A percentile compares a stretch with the other conserved stretches of the same genome.
Conservation (phyloP, 2,329 filamentous ascomycete species). For the Aotearoamyces nothofagi region DNA sequence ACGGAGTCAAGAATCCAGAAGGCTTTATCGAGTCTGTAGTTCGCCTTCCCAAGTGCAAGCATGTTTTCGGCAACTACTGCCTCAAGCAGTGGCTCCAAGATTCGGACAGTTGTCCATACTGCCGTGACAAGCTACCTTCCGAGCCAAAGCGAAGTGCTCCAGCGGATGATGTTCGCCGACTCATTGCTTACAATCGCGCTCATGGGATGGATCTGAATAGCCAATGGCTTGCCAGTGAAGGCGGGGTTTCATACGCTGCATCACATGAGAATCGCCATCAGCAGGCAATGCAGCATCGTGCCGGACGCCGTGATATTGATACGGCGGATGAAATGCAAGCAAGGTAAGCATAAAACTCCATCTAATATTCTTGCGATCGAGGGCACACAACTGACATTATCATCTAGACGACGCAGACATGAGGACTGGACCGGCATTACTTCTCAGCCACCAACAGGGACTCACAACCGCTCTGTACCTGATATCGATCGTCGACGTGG, state of each 20-base stretch:
- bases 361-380: too few species aligned
- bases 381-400: not conserved
- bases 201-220: too few species aligned
- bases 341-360: not conserved
- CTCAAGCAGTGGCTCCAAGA: slow-evolving; percentile 52
- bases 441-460: not conserved
- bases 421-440: not conserved
- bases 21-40: slow-evolving; percentile 40
- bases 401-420: not conserved
- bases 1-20: slow-evolving; percentile 39
- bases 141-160: slow-evolving; percentile 19
- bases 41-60: slow-evolving; percentile 44
- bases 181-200: not conserved
- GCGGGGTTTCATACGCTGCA: too few species aligned
- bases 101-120: slow-evolving; percentile 48
- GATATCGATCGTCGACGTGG: not conserved
- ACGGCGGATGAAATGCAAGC: not conserved
- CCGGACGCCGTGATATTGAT: not conserved
- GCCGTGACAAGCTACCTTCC: slow-evolving; percentile 42
- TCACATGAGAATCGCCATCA: too few species aligned
- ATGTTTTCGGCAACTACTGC: slow-evolving; percentile 48
- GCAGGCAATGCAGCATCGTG: not conserved
- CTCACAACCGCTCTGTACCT: not conserved
- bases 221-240: too few species aligned
- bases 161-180: not conserved